These are phyloP conservation scores for Amoeboaphelidium protococcarum DNA, from an alignment of 371 early-diverging fungal species.

Conservation along the genomic window DNA sequence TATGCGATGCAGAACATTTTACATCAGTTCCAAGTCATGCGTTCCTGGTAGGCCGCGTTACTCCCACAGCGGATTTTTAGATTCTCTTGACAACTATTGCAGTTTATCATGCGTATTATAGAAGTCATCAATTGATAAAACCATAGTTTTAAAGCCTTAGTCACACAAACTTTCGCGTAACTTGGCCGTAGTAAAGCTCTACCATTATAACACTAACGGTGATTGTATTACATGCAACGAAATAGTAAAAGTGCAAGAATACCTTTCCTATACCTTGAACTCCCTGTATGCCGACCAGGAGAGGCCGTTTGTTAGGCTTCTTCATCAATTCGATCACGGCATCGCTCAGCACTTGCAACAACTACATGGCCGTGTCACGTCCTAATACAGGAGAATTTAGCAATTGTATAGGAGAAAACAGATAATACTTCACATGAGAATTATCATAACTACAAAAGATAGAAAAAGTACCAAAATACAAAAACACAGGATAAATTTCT, in stretches of 20 bases:
- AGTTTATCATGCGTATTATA: conserved; percentile 44
- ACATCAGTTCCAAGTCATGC: conserved; percentile 41
- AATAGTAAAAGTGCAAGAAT: not conserved
- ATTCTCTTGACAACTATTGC: conserved; percentile 18
- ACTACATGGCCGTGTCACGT: too few relatives aligned
- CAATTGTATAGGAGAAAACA: too few relatives aligned
- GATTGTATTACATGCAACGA: not conserved
- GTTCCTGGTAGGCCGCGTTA: conserved; percentile 68
- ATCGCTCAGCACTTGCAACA: too few relatives aligned
- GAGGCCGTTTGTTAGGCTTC: conserved; percentile 14
- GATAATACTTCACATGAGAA: too few relatives aligned
- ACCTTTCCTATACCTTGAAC: conserved; percentile 40
- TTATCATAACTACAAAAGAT: too few relatives aligned
- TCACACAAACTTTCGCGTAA: conserved; percentile 6
- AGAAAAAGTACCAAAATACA: too few relatives aligned
- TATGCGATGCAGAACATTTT: conserved; percentile 19
- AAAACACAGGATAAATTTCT: too few relatives aligned
- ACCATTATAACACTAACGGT: not conserved
- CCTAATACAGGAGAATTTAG: too few relatives aligned
- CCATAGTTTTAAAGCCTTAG: conserved; percentile 37
- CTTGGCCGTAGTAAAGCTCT: not conserved
- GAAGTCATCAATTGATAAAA: conserved; percentile 64
- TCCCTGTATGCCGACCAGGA: conserved; percentile 41
- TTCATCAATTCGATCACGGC: too few relatives aligned
- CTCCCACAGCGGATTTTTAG: conserved; percentile 34